phyloP scores from a whole-genome alignment of 345 rosid genomes.

The Raphanus sativus region DNA sequence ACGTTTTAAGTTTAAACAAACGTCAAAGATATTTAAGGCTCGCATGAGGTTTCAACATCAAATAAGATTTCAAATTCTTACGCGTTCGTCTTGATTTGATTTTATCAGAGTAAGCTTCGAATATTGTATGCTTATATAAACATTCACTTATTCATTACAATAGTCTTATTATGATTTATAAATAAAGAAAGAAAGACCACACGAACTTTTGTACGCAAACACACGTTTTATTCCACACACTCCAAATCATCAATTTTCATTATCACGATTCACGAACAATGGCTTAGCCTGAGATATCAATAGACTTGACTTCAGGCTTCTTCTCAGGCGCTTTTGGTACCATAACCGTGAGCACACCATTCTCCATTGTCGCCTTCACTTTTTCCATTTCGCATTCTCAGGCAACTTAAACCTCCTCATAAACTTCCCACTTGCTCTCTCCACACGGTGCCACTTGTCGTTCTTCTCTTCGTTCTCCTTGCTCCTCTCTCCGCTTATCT shows the following conservation, averaged over 20 bases:
- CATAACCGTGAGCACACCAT: constrained; percentile 24
- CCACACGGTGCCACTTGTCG: constrained; percentile 42
- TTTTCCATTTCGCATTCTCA: constrained; percentile 37
- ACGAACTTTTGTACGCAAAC: not conserved
- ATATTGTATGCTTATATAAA: not conserved
- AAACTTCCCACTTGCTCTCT: constrained; percentile 34
- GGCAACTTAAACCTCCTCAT: constrained; percentile 36
- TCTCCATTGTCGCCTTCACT: constrained; percentile 40
- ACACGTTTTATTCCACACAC: not conserved
- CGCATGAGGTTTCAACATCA: too few species aligned
- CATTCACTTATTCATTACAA: not conserved
- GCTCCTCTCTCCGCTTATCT: constrained; percentile 41
- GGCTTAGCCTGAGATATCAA: constrained; percentile 33
- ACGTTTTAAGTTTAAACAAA: too few species aligned
- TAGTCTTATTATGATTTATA: not conserved
- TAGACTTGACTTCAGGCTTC: constrained; percentile 21
- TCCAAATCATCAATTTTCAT: not conserved
- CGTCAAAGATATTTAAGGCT: too few species aligned
- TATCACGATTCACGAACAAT: too few species aligned
- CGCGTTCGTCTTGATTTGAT: too few species aligned
- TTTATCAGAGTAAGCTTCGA: too few species aligned
- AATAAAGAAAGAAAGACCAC: not conserved
- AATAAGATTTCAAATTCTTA: too few species aligned
- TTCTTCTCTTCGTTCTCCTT: constrained; percentile 38
- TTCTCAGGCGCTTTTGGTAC: constrained; percentile 31